Evolutionary conservation across 2,329 filamentous ascomycete species (phyloP).

Genomic region (Alternaria gansuensis): DNA sequence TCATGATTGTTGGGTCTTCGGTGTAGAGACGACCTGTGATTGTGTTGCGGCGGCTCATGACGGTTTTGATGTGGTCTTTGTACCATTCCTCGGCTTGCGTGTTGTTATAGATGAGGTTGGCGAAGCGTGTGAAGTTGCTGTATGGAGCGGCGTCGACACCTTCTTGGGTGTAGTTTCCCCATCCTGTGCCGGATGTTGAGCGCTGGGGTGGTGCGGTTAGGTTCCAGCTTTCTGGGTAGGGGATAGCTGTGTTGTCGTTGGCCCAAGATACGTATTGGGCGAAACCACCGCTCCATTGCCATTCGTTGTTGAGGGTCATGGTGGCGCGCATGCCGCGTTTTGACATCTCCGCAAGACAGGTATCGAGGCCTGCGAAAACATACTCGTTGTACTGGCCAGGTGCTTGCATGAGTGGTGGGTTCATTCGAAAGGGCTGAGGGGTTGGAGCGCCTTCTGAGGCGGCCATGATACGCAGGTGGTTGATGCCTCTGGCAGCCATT

Average conservation of each 20-base stretch:
- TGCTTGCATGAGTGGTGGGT: slow-evolving; percentile 47
- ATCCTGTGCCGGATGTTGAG: slow-evolving; percentile 47
- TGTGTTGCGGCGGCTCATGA: slow-evolving; percentile 50
- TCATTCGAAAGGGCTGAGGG: slow-evolving; percentile 53
- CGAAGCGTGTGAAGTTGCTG: slow-evolving; percentile 39
- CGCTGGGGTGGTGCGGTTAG: slow-evolving; percentile 50
- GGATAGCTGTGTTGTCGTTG: slow-evolving; percentile 46
- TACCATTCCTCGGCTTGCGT: slow-evolving; percentile 49
- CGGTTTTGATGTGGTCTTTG: slow-evolving; percentile 51
- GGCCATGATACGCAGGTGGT: slow-evolving; percentile 55
- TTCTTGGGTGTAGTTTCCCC: slow-evolving; percentile 53
- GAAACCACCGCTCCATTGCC: slow-evolving; percentile 55
- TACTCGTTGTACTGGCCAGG: slow-evolving; percentile 54
- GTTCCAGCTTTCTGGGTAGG: slow-evolving; percentile 53
- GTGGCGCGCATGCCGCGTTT: slow-evolving; percentile 54
- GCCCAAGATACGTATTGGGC: slow-evolving; percentile 54
- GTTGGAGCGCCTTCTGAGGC: slow-evolving; percentile 52
- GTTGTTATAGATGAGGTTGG: slow-evolving; percentile 52
- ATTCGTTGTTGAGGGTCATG: slow-evolving; percentile 53
- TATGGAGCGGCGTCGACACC: slow-evolving; percentile 48
- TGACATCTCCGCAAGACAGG: slow-evolving; percentile 53
- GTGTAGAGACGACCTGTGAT: slow-evolving; percentile 50
- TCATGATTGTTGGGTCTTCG: slow-evolving; percentile 54
- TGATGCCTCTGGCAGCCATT: slow-evolving; percentile 53
- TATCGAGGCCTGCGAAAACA: slow-evolving; percentile 51